Base-by-base conservation (phyloP, 139 green algal species). In the Edaphochlamys debaryana region DNA sequence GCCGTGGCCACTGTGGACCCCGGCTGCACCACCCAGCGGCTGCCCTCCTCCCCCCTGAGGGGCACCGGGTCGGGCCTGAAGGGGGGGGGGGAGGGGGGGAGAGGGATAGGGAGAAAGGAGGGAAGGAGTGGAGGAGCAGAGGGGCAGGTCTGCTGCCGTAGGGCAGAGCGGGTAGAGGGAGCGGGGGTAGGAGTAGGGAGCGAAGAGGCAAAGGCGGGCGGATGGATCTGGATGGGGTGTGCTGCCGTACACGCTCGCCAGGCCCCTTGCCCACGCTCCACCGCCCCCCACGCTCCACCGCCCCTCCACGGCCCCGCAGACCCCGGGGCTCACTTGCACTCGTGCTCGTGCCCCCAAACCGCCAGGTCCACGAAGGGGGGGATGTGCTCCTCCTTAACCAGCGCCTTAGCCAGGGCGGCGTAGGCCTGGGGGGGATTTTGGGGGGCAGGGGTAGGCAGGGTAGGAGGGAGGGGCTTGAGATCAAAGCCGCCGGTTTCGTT, bases 341-440 rank as follows among this genome's bases (percentile, higher is more conserved):
- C 96, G 86, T 99, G 97, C 89, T 99, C 97, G 87, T 99, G 97
- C 2, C 97, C 97, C 97, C 97, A 99, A 20, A 99, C 71, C 17
- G 99, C 94, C 34, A 99, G 84, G 92, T 99, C 97, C 85, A 99
- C 89, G 85, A 98, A 99, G 22, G 54, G 30, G 15, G 96, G 87
- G 72, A 99, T 90, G 84, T 95, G 90, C 67, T 86, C 41, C 87
- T 98, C 96, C 41, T 87, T 84, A 62, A 99, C 91, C 63, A 42
- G 91, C 80, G 96, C 98, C 79, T 98, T 98, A 68, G 93, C 86
- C n/a, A 71, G 54, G 32, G 81, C 48, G 88, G 37, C 60, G 79
- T 96, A 94, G 42, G 90, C 25, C 2, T n/a, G 56, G 23, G 56
- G 56, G 1, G 15, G 56, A 2, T 23, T 5, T 19, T 58, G 6